Conservation (phyloP, 768 basidiomycete species). For the Phanerochaete carnosa region DNA sequence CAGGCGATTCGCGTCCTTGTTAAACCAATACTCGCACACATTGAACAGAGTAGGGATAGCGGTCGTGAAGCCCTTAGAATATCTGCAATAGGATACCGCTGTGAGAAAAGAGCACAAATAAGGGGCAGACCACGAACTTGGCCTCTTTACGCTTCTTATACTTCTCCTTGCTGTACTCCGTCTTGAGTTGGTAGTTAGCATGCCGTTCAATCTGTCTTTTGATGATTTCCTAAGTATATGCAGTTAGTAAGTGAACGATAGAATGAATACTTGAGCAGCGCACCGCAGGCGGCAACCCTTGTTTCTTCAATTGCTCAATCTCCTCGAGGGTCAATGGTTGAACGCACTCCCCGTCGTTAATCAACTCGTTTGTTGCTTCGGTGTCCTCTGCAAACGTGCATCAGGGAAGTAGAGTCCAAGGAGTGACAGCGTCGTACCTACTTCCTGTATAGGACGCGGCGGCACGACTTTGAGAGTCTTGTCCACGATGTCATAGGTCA, state of each 20-base stretch:
- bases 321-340: slow-evolving; percentile 83
- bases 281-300: slow-evolving; percentile 78
- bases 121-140: slow-evolving; percentile 55
- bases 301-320: slow-evolving; percentile 78
- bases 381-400: slow-evolving; percentile 72
- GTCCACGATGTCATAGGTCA: slow-evolving; percentile 81
- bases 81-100: slow-evolving; percentile 45
- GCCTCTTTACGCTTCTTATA: slow-evolving; percentile 96
- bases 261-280: slow-evolving; percentile 16
- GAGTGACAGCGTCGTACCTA: slow-evolving; percentile 51
- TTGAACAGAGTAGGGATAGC: slow-evolving; percentile 87
- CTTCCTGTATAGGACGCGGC: slow-evolving; percentile 67
- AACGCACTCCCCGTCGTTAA: slow-evolving; percentile 81
- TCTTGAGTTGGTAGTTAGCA: slow-evolving; percentile 89
- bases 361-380: slow-evolving; percentile 94
- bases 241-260: background rate
- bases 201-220: slow-evolving; percentile 92
- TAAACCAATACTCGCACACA: slow-evolving; percentile 86
- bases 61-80: slow-evolving; percentile 81
- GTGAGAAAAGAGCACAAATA: background rate
- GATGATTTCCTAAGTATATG: slow-evolving; percentile 77
- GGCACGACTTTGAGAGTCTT: slow-evolving; percentile 64
- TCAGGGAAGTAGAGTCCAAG: background rate
- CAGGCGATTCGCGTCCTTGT: slow-evolving; percentile 76
- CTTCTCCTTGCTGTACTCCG: slow-evolving; percentile 98